A percentile compares a stretch with the other conserved stretches of the same genome.
phyloP scores from a whole-genome alignment of 495 filamentous ascomycete genomes.

The Neurospora sp. region DNA sequence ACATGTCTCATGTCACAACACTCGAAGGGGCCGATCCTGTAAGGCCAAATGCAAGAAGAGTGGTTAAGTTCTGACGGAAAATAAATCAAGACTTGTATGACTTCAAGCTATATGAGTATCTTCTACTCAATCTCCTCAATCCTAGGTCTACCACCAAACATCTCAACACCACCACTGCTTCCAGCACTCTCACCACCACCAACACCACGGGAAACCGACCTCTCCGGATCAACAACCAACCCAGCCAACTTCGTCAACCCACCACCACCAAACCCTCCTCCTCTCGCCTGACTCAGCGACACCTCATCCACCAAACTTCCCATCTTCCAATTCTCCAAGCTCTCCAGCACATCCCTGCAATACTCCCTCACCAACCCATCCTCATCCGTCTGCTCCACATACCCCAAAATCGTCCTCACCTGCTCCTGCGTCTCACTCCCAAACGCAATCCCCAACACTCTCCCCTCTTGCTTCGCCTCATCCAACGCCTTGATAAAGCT shows the following conservation, averaged over 20 bases:
- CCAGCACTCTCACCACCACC: constrained; percentile 3
- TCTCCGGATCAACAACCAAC: constrained; percentile 26
- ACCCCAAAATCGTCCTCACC: constrained; percentile 52
- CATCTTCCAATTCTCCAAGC: constrained; percentile 60
- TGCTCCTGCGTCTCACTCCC: constrained; percentile 50
- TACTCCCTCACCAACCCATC: constrained; percentile 69
- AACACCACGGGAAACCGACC: constrained; percentile 10
- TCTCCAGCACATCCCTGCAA: constrained; percentile 59
- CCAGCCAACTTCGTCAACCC: constrained; percentile 33
- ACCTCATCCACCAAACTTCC: constrained; percentile 31
- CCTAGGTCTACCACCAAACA: constrained; percentile 16
- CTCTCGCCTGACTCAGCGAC: constrained; percentile 3
- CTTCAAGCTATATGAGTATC: too few species aligned
- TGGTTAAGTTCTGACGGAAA: neutral
- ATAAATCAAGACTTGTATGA: too few species aligned
- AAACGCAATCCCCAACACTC: constrained; percentile 50
- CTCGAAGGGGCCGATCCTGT: neutral
- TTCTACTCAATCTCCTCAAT: constrained; percentile 39
- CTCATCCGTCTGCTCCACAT: constrained; percentile 56
- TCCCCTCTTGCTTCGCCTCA: constrained; percentile 40
- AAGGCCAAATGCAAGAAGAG: neutral
- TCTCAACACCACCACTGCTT: neutral
- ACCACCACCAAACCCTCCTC: neutral
- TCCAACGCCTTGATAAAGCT: constrained; percentile 59
- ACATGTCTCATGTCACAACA: neutral